phyloP scores from a whole-genome alignment of 2,329 filamentous ascomycete species.

The Capronia epimyces region DNA sequence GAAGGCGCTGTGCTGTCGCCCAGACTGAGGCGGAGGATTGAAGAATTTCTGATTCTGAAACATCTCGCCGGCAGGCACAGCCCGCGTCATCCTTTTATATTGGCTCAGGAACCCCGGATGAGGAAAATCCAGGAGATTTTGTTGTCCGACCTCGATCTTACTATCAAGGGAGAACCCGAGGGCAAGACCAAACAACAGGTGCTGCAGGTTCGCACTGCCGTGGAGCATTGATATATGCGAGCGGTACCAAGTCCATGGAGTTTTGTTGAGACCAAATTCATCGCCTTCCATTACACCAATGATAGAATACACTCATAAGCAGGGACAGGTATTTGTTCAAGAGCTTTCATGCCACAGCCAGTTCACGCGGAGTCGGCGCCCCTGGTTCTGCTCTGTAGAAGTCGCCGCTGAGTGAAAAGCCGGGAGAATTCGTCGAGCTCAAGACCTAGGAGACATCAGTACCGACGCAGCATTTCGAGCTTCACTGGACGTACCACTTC shows the following conservation, averaged over 20 bases:
- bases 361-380: conserved; percentile 12
- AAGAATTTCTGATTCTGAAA: conserved; percentile 54
- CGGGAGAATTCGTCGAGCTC: conserved; percentile 80
- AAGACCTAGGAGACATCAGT: conserved; percentile 57
- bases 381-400: conserved; percentile 41
- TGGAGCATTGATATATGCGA: conserved; percentile 15
- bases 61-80: conserved; percentile 49
- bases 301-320: conserved; percentile 37
- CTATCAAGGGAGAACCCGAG: conserved; percentile 52
- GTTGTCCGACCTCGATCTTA: conserved; percentile 59
- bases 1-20: conserved; percentile 31
- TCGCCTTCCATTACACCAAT: conserved; percentile 35
- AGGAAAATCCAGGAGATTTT: conserved; percentile 57
- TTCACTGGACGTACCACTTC: conserved; percentile 51
- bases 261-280: not conserved
- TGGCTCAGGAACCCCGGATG: conserved; percentile 52
- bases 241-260: not conserved
- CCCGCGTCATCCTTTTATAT: conserved; percentile 58
- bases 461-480: not conserved
- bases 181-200: conserved; percentile 31
- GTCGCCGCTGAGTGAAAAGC: conserved; percentile 77
- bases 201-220: conserved; percentile 15
- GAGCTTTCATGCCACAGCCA: conserved; percentile 13
- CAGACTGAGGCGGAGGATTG: conserved; percentile 45
- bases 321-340: not conserved